Evolutionary conservation across 345 rosid species (phyloP), one percentile per base, ranked within the genome.

Genomic region (Citrus inodora): DNA sequence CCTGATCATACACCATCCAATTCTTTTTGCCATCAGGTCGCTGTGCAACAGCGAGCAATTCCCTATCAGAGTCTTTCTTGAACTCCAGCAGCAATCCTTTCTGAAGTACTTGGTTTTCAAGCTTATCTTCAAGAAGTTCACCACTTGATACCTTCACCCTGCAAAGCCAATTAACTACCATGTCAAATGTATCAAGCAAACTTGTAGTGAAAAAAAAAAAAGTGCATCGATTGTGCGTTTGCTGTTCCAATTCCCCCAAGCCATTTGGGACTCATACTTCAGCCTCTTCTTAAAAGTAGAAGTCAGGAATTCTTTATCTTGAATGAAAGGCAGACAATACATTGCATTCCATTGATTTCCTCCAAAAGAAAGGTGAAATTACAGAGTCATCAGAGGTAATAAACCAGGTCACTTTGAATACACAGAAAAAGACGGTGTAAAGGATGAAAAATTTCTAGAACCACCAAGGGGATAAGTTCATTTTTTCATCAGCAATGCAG

Each of bases 1-100:
- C 97, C 99, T 95, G 97, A 92, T 95, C 99, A 81, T 85, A 83
- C 89, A 95, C 99, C 91, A 95, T 92, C 99, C 99, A 95, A 35
- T 95, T 95, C 90, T 92, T 93, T 85, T 95, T 95, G 74, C 99
- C 97, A 85, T 93, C 99, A 68, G 89, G 97, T 84, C 88, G 86
- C 89, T 89, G 94, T 63, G 91, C 86, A 67, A 95, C 95, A 14
- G 97, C 99, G 51, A 93, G 85, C 80, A 92, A 81, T 28, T 91
- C 82, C 62, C 93, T 92, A 5, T 91, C 99, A 0, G 94, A 37
- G 55, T 95, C 97, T 86, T 93, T 95, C 90, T 86, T 91, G 85
- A 92, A 93, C 87, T 95, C 99, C 83, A 95, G 84, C 84, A 93
- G 88, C 71, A 89, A 77, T 59, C 99, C 99, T 64, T 91, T 84